Percentiles rank a stretch among this genome's conserved stretches.
These are phyloP conservation scores for Raphidocelis subcapitata DNA, from an alignment of 139 green algal species.

Conservation along the genomic window DNA sequence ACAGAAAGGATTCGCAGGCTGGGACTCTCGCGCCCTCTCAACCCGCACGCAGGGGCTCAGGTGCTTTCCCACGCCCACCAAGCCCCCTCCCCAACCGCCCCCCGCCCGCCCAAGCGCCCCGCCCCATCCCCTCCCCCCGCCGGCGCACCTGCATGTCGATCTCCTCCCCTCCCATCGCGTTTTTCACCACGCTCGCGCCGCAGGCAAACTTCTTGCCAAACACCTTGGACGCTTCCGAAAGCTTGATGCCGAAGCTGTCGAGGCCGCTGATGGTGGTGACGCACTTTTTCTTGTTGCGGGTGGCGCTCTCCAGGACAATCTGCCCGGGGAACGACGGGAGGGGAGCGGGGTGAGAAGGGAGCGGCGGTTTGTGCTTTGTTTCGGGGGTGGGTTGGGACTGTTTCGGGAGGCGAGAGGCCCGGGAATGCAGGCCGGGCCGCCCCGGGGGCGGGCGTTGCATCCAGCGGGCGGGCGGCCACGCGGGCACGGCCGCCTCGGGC, in stretches of 20 bases:
- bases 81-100: too few species aligned
- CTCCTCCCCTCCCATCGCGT: slow-evolving; percentile 81
- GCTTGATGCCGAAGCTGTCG: slow-evolving; percentile 90
- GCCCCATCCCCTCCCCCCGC: background rate
- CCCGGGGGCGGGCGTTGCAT: too few species aligned
- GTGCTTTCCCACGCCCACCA: too few species aligned
- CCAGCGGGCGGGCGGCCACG: too few species aligned
- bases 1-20: too few species aligned
- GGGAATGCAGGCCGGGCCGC: too few species aligned
- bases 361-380: background rate
- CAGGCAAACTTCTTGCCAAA: slow-evolving; percentile 99
- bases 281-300: slow-evolving; percentile 93
- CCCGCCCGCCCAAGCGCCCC: too few species aligned
- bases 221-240: slow-evolving; percentile 89
- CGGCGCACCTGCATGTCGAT: slow-evolving; percentile 91
- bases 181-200: slow-evolving; percentile 90
- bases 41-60: too few species aligned
- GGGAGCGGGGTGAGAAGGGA: too few species aligned
- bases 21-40: too few species aligned
- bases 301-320: slow-evolving; percentile 73
- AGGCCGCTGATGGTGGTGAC: slow-evolving; percentile 90
- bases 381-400: background rate
- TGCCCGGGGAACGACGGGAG: too few species aligned
- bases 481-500: too few species aligned
- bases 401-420: background rate